phyloP scores from a whole-genome alignment of 1,284 basidiomycete species.

The Hortiboletus rubellus region DNA sequence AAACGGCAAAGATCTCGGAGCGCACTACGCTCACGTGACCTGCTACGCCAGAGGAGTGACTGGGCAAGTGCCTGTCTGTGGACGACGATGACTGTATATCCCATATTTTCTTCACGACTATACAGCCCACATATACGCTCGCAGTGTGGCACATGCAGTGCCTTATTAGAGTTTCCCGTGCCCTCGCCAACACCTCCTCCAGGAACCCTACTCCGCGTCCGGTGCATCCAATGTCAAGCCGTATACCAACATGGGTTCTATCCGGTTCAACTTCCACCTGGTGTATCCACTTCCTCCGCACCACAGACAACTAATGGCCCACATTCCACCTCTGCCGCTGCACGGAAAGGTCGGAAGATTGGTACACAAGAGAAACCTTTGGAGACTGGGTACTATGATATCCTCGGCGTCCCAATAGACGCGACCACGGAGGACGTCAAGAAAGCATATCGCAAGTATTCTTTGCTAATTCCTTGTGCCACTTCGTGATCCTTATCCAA shows the following conservation, averaged over 20 bases:
- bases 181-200: conserved; percentile 65
- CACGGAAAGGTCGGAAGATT: conserved; percentile 61
- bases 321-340: conserved; percentile 15
- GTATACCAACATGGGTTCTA: conserved; percentile 65
- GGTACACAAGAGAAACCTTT: conserved; percentile 88
- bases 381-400: conserved; percentile 88
- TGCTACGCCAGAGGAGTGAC: too few species aligned
- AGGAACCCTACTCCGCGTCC: conserved; percentile 65
- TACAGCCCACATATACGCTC: conserved; percentile 63
- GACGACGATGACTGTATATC: conserved; percentile 37
- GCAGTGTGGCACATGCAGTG: conserved; percentile 61
- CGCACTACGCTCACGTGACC: conserved; percentile 18
- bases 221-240: conserved; percentile 66
- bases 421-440: conserved; percentile 89
- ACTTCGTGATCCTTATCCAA: background rate
- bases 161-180: conserved; percentile 71
- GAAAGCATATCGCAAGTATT: conserved; percentile 82
- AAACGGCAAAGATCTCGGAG: too few species aligned
- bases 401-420: conserved; percentile 72
- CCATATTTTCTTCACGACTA: conserved; percentile 57
- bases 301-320: conserved; percentile 17
- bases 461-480: background rate
- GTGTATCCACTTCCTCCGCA: conserved; percentile 13
- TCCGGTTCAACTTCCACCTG: conserved; percentile 53
- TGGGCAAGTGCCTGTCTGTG: background rate